Percentiles rank a stretch among this genome's conserved stretches.
Conservation (phyloP, 305 asterid species). For the Solanum hybrid region DNA sequence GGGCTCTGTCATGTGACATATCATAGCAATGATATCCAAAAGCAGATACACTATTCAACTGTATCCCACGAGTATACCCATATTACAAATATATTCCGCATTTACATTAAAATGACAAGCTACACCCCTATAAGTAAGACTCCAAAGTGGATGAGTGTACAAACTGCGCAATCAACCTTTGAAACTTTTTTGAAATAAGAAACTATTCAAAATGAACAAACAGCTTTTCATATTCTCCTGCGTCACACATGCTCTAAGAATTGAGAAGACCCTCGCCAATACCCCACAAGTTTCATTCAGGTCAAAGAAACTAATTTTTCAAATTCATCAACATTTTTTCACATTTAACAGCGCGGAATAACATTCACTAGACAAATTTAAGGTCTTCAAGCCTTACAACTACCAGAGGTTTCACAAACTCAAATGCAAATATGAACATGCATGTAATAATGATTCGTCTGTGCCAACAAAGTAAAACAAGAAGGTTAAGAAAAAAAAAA, state of each 20-base stretch:
- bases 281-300: not conserved
- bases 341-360: not conserved
- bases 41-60: not conserved
- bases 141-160: not conserved
- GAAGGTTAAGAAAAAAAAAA: not conserved
- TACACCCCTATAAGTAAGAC: not conserved
- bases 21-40: not conserved
- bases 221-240: not conserved
- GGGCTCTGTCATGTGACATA: not conserved
- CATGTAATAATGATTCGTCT: not conserved
- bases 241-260: not conserved
- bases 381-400: not conserved
- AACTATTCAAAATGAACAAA: not conserved
- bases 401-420: not conserved
- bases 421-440: not conserved
- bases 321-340: not conserved
- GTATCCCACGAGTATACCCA: not conserved
- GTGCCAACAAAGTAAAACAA: not conserved
- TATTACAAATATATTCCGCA: not conserved
- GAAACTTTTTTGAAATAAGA: not conserved
- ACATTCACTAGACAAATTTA: not conserved
- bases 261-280: not conserved
- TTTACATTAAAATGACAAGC: not conserved
- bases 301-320: not conserved
- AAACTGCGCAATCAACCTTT: not conserved